phyloP scores from a whole-genome alignment of 306 rosid species.

The Sindora glabra region DNA sequence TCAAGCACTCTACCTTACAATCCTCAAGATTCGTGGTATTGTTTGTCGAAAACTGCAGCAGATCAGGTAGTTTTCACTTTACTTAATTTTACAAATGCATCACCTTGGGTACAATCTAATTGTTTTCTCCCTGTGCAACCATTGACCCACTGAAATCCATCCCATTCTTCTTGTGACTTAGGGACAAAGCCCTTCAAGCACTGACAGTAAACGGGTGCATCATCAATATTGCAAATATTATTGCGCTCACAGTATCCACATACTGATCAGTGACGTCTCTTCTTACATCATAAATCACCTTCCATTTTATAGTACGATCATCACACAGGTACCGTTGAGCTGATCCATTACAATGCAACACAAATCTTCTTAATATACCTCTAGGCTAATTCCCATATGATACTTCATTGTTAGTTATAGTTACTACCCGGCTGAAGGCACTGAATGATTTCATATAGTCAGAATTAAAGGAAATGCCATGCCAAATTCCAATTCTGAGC shows the following conservation, averaged over 20 bases:
- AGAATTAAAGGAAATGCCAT: conserved; percentile 4
- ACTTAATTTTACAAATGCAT: background rate
- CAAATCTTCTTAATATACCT: conserved; percentile 8
- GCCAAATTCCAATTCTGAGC: background rate
- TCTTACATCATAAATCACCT: background rate
- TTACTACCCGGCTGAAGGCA: conserved; percentile 10
- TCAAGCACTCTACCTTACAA: conserved; percentile 14
- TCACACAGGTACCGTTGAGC: conserved; percentile 12
- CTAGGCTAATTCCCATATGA: conserved; percentile 16
- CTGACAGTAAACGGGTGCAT: background rate
- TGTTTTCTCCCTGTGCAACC: background rate
- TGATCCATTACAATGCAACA: conserved; percentile 7
- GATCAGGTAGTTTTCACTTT: background rate
- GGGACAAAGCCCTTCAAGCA: conserved; percentile 4
- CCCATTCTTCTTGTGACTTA: background rate
- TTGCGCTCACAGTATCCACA: background rate
- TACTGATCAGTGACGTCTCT: conserved; percentile 26
- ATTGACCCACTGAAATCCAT: background rate
- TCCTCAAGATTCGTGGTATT: conserved; percentile 10
- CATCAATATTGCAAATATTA: background rate
- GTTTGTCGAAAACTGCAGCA: background rate
- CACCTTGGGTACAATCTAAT: background rate
- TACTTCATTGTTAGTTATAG: conserved; percentile 4
- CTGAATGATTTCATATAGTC: conserved; percentile 8
- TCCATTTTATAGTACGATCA: background rate